Percentiles rank a stretch among this genome's conserved stretches.
Evolutionary conservation across 805 yeast genomes (phyloP).

Genomic region (Tetrapisispora iriomotensis): DNA sequence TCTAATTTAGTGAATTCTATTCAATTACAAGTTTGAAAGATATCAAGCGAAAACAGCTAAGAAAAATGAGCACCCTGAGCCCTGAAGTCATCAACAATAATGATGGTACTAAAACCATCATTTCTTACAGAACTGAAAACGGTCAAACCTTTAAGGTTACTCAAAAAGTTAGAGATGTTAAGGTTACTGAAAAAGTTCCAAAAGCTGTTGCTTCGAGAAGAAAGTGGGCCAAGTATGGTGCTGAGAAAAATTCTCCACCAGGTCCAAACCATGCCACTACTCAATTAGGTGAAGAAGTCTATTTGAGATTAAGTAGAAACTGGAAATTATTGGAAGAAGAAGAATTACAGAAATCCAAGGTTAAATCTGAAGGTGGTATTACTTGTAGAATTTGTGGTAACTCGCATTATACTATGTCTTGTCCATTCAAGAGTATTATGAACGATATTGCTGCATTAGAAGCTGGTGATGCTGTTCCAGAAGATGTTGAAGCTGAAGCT

Average conservation of each 20-base stretch:
- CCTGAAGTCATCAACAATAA: conserved; percentile 68
- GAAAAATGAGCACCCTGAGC: background rate
- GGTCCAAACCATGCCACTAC: conserved; percentile 90
- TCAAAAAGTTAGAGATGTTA: conserved; percentile 69
- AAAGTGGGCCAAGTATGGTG: conserved; percentile 83
- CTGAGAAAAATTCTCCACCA: conserved; percentile 57
- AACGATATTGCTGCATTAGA: conserved; percentile 39
- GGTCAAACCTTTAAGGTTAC: conserved; percentile 84
- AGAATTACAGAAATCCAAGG: conserved; percentile 41
- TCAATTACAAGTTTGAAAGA: too few relatives aligned
- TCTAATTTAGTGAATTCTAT: too few relatives aligned
- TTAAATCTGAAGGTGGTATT: conserved; percentile 33
- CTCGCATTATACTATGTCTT: conserved; percentile 83
- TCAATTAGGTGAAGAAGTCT: conserved; percentile 76
- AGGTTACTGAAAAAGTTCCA: conserved; percentile 72
- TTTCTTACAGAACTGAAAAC: conserved; percentile 63
- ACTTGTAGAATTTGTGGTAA: conserved; percentile 91
- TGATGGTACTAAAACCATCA: conserved; percentile 85
- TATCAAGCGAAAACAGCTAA: background rate
- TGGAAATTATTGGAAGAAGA: conserved; percentile 74
- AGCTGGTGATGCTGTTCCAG: conserved; percentile 24
- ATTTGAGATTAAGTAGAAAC: conserved; percentile 59
- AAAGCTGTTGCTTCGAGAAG: conserved; percentile 80
- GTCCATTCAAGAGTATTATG: conserved; percentile 91
- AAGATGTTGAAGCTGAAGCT: conserved; percentile 26